Conservation (phyloP, 2,329 filamentous ascomycete genomes). For the Zymoseptoria ardabiliae region DNA sequence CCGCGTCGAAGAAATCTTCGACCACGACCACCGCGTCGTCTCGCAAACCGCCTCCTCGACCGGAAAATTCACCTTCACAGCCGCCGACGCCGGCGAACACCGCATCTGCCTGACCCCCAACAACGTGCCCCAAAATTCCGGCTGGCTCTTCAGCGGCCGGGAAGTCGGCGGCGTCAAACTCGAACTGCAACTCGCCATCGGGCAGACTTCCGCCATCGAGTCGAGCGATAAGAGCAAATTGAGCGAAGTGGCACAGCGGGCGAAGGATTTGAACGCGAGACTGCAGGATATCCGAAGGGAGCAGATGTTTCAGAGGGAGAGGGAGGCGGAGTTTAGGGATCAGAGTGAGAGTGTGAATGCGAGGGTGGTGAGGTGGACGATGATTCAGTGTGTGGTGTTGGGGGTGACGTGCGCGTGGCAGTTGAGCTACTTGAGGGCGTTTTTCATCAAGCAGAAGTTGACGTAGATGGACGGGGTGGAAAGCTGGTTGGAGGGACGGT, state of each 20-base stretch:
- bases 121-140: slow-evolving; percentile 59
- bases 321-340: slow-evolving; percentile 95
- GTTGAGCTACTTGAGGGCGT: slow-evolving; percentile 84
- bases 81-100: slow-evolving; percentile 91
- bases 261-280: slow-evolving; percentile 81
- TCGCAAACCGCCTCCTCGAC: slow-evolving; percentile 67
- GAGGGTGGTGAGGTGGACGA: slow-evolving; percentile 86
- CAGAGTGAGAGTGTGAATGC: slow-evolving; percentile 91
- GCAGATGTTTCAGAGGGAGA: slow-evolving; percentile 96
- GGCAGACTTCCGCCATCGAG: slow-evolving; percentile 89
- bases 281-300: slow-evolving; percentile 84
- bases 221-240: slow-evolving; percentile 91
- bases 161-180: slow-evolving; percentile 74
- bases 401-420: slow-evolving; percentile 93
- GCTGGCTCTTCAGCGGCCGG: slow-evolving; percentile 62
- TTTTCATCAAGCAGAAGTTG: slow-evolving; percentile 99
- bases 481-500: not conserved
- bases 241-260: slow-evolving; percentile 76
- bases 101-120: slow-evolving; percentile 87
- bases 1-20: slow-evolving; percentile 92
- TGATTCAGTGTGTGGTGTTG: slow-evolving; percentile 80
- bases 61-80: slow-evolving; percentile 91
- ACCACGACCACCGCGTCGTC: slow-evolving; percentile 95
- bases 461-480: slow-evolving; percentile 52
- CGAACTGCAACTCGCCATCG: slow-evolving; percentile 83